These are phyloP conservation scores for Nakazawaea sp. DNA, from an alignment of 805 yeast genomes.

Conservation along the genomic window DNA sequence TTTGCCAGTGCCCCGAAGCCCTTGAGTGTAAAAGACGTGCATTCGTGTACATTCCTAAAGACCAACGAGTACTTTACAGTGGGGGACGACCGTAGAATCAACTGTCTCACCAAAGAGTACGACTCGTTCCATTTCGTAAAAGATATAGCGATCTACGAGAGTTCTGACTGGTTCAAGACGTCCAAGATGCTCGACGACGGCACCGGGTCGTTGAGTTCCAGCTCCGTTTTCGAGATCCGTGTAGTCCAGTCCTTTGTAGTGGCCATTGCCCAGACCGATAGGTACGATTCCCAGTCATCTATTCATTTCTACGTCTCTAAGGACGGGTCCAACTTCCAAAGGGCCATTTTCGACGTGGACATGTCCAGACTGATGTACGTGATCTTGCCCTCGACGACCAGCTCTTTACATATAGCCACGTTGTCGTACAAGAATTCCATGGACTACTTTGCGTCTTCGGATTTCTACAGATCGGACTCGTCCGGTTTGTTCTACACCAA, in stretches of 20 bases:
- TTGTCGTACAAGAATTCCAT: constrained; percentile 17
- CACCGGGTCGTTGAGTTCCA: constrained; percentile 14
- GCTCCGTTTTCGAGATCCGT: constrained; percentile 26
- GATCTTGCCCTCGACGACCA: constrained; percentile 32
- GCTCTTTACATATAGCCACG: constrained; percentile 34
- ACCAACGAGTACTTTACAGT: constrained; percentile 16
- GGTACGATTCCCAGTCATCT: constrained; percentile 29
- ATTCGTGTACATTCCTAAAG: constrained; percentile 27
- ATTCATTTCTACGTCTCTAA: constrained; percentile 37
- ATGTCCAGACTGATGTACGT: constrained; percentile 28
- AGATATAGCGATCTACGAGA: constrained; percentile 19
- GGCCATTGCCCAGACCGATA: constrained; percentile 34
- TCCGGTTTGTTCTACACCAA: constrained; percentile 44
- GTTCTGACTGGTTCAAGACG: constrained; percentile 8
- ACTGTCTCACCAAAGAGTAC: constrained; percentile 26
- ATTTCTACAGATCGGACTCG: constrained; percentile 48
- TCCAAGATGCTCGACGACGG: constrained; percentile 1
- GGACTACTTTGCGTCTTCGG: constrained; percentile 18
- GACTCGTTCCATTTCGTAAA: constrained; percentile 36
- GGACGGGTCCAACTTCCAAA: constrained; percentile 33
- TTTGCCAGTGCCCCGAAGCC: constrained; percentile 27
- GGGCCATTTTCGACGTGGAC: constrained; percentile 32
- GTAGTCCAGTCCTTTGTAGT: constrained; percentile 35
- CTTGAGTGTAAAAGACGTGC: constrained; percentile 16
- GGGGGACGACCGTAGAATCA: constrained; percentile 19